Base-by-base conservation (phyloP, 176 grass and related monocot species). In the Aegilops tauschii region DNA sequence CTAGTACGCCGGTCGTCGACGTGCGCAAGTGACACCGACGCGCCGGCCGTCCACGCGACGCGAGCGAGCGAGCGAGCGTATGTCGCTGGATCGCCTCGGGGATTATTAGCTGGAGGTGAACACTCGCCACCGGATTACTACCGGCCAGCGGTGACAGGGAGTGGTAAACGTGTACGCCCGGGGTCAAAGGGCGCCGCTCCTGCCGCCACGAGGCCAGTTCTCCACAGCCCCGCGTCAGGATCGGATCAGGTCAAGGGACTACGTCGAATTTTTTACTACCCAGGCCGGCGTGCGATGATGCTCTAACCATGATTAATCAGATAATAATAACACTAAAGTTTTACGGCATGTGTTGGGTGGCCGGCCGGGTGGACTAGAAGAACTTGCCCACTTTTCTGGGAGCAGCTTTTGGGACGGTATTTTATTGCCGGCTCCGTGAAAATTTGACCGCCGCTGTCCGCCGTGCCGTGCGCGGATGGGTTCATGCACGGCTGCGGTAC, bases 31-130 rank as follows among this genome's bases (percentile, higher is more conserved):
- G 52, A 56, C 52, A 8, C 17, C 17, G 52, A 20, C 54, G 18
- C 54, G 30, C 86, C 30, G 59, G 71, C 45, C 70, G 69, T 23
- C 79, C 61, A 76, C 79, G 34, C 62, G 16, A 82, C 78, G 44
- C 61, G 3, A 50, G 12, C 47, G 47, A 50, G 4, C 45, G 45
- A 49, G 0, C 12, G 45, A 49, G 5, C 50, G 25, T 31, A 32
- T 58, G 29, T 58, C 29, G 49, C 74, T 50, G 37, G 21, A n/a
- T 73, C 4, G 70, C 37, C 1, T 25, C 5, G 2, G 12, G 31
- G 18, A 17, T 28, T 54, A 54, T 54, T 54, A 54, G 50, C 50
- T 54, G 16, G 50, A 54, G 50, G 16, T 54, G 50, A 18, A 5
- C 49, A 0, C 49, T 17, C 14, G 49, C 49, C 49, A 2, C 49